Evolutionary conservation across 1,284 basidiomycete genomes (phyloP), one percentile per base, ranked within the genome.

Genomic region (Inonotus obliquus): DNA sequence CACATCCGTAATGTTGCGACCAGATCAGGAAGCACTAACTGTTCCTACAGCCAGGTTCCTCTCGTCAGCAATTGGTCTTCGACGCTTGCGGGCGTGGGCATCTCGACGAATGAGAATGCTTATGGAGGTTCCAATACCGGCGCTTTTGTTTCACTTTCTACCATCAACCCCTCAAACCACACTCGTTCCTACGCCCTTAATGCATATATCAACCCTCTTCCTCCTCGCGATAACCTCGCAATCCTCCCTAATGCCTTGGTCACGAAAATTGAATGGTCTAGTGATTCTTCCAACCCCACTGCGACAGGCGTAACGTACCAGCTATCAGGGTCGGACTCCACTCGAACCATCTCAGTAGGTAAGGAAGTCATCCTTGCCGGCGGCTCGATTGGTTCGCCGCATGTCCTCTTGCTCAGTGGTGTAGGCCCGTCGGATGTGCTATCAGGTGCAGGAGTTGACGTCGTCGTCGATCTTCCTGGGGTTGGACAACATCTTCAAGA

Each of bases 401-500:
- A 89, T 65, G 76, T 91, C 21, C 76, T 92, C 45, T 79, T 87
- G 78, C 75, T 84, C 7, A 88, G 86, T 62, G 91, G 91, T 64
- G 80, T 93, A 60, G 91, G 89, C 0, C 86, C 87, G 2, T 71
- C 69, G 57, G 80, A 81, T 54, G 78, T 85, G 2, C 73, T 92
- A 47, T 67, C 76, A 23, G 69, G 70, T 7, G 79, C 82, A 25
- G 81, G 81, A 48, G 81, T 92, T n/a, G 55, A 67, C 13, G 71
- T 79, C 6, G 61, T 70, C 23, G 63, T 76, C 45, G 82, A 84
- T 63, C 75, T 91, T 1, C 87, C 89, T 3, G 86, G 86, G 59
- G 90, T 94, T 59, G 91, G 91, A 1, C 83, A 87, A 72, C 85
- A 90, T 73, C 70, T 92, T 48, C 86, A 89, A 70, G 88, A 92